Evolutionary conservation across 192 early-diverging fungal species (phyloP), one percentile per base, ranked within the genome.

Genomic region (Coemansia sp.): DNA sequence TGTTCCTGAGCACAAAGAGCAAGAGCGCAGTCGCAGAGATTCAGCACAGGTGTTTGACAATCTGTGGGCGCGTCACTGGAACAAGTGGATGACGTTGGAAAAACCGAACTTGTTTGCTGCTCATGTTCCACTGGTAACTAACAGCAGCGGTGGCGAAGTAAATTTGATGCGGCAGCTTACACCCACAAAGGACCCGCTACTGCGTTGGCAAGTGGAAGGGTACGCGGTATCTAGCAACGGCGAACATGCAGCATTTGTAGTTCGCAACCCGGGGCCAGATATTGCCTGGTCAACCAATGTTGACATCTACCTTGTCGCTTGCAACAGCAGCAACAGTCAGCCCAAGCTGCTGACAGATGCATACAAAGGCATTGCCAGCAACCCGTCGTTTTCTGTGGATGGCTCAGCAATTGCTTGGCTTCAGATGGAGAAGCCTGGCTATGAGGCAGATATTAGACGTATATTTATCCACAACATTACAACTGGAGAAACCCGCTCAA

Each of bases 31-130:
- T 14, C 50, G 69, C n/a, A 70, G 61, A 19, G 82, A 87, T 47
- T 80, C 85, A 5, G 87, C 79, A 15, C 36, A 79, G 18, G 83
- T 75, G 10, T 88, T 71, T 62, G 84, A 88, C 54, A 62, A 83
- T 13, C 70, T 92, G 43, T 87, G 86, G 83, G 83, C 88, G 15
- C 80, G 90, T 21, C 88, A 90, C 61, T 92, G 90, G 90, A 84
- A 92, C 65, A 63, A 70, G 14, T 87, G 81, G 63, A 70, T 78
- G 40, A 64, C 77, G 15, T 63, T 76, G 23, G 78, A 84, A 65
- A 84, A 82, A 53, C 72, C 83, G 46, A 81, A 80, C 16, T 63
- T 87, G 38, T 86, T 88, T 69, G 53, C 72, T 0, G 68, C 78
- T 14, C 61, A 63, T 13, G 20, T 50, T 31, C 45, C 61, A 13